These are phyloP conservation scores for Leonotis leonurus DNA, from an alignment of 257 asterid genomes.

Conservation along the genomic window DNA sequence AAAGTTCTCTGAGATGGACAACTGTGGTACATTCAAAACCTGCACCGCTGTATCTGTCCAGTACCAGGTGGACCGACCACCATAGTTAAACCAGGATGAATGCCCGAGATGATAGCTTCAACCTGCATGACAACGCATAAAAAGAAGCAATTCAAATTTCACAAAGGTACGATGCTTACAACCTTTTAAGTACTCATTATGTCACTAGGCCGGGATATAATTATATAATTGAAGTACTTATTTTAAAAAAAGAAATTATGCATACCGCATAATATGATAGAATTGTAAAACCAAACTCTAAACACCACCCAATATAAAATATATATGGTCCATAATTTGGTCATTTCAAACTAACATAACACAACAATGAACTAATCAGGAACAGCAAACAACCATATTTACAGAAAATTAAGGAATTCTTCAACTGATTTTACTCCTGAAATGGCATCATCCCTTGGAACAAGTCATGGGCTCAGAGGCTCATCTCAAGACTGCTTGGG, in stretches of 20 bases:
- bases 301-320: no score
- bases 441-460: background rate
- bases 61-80: conserved; percentile 99
- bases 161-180: background rate
- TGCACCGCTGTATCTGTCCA: conserved; percentile 98
- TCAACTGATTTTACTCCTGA: background rate
- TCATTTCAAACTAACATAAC: no score
- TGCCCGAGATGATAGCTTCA: conserved; percentile 81
- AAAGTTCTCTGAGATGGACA: conserved; percentile 99
- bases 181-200: no score
- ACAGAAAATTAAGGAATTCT: background rate
- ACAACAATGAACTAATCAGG: no score
- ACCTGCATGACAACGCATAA: conserved; percentile 41
- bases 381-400: no score
- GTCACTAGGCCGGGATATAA: no score
- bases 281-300: no score
- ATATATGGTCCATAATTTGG: no score
- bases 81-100: conserved; percentile 97
- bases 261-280: no score
- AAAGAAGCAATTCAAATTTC: conserved; percentile 4
- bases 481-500: background rate
- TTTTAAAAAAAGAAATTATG: no score
- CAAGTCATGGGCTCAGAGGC: background rate
- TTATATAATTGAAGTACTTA: no score
- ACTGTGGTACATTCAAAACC: conserved; percentile 90